phyloP scores from a whole-genome alignment of 805 yeast species.

The Candida multigemmis region DNA sequence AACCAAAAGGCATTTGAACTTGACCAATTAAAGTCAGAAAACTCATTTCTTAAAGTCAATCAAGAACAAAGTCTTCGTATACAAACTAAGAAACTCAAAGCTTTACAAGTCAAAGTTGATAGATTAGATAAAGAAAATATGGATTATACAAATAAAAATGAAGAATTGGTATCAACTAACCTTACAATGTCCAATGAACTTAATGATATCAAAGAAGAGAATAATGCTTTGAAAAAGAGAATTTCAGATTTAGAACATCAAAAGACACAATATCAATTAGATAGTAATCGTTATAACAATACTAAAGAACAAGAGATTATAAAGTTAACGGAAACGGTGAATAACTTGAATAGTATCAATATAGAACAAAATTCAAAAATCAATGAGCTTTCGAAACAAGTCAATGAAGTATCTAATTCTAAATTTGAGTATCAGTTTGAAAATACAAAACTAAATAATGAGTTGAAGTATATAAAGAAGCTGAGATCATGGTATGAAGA shows the following conservation, averaged over 20 bases:
- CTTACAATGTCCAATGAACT: conserved; percentile 6
- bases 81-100: conserved; percentile 12
- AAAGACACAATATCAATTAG: conserved; percentile 5
- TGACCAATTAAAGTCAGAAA: conserved; percentile 20
- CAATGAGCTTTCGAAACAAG: conserved; percentile 23
- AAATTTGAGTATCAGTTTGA: conserved; percentile 26
- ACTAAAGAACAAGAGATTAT: conserved; percentile 14
- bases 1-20: conserved; percentile 15
- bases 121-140: conserved; percentile 13
- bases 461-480: conserved; percentile 19
- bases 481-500: conserved; percentile 33
- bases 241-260: conserved; percentile 9
- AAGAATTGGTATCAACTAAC: conserved; percentile 5
- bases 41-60: conserved; percentile 22
- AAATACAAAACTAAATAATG: conserved; percentile 24
- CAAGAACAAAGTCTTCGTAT: conserved; percentile 22
- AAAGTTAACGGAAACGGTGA: conserved; percentile 16
- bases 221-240: conserved; percentile 7
- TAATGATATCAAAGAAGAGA: conserved; percentile 7
- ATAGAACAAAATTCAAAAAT: conserved; percentile 26
- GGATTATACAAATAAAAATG: conserved; percentile 9
- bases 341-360: conserved; percentile 20
- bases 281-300: conserved; percentile 5
- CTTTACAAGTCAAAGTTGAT: conserved; percentile 10
- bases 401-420: conserved; percentile 28